These are phyloP conservation scores for Tetracladium maxilliforme DNA, from an alignment of 2,329 filamentous ascomycete species.

Conservation along the genomic window DNA sequence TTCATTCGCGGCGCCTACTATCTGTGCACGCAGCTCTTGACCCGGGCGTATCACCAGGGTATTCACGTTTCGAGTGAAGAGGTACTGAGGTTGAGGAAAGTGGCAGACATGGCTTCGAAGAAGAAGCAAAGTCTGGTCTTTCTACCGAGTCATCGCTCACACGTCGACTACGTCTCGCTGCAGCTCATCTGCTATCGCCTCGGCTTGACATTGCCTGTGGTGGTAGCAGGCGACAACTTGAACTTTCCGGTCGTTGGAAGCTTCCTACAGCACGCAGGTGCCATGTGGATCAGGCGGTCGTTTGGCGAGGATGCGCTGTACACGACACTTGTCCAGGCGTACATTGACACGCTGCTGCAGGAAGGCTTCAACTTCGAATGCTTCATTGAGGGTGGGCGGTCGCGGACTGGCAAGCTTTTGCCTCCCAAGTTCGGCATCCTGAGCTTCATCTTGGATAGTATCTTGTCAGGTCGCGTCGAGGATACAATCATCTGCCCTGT, in stretches of 20 bases:
- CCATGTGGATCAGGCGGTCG: slow-evolving; percentile 88
- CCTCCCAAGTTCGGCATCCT: slow-evolving; percentile 94
- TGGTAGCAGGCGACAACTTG: slow-evolving; percentile 90
- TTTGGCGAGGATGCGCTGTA: slow-evolving; percentile 91
- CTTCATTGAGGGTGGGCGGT: slow-evolving; percentile 91
- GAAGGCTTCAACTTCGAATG: slow-evolving; percentile 92
- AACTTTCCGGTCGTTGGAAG: slow-evolving; percentile 84
- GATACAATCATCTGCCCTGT: slow-evolving; percentile 93
- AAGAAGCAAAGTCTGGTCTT: slow-evolving; percentile 96
- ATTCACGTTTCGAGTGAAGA: slow-evolving; percentile 96
- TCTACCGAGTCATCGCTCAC: slow-evolving; percentile 82
- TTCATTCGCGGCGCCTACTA: slow-evolving; percentile 94
- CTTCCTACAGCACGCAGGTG: slow-evolving; percentile 87
- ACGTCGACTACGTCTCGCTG: slow-evolving; percentile 90
- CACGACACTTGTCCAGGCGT: slow-evolving; percentile 83
- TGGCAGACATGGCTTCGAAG: slow-evolving; percentile 68
- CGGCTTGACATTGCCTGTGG: slow-evolving; percentile 74
- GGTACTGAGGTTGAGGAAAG: slow-evolving; percentile 65
- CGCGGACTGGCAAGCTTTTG: slow-evolving; percentile 82
- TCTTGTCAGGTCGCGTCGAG: slow-evolving; percentile 74
- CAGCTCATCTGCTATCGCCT: slow-evolving; percentile 93
- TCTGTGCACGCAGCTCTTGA: slow-evolving; percentile 71
- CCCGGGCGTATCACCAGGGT: slow-evolving; percentile 81
- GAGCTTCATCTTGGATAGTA: slow-evolving; percentile 78
- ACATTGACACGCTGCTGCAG: slow-evolving; percentile 83